phyloP scores from a whole-genome alignment of 2,329 filamentous ascomycete genomes.

The Sordariomycetes sp. region DNA sequence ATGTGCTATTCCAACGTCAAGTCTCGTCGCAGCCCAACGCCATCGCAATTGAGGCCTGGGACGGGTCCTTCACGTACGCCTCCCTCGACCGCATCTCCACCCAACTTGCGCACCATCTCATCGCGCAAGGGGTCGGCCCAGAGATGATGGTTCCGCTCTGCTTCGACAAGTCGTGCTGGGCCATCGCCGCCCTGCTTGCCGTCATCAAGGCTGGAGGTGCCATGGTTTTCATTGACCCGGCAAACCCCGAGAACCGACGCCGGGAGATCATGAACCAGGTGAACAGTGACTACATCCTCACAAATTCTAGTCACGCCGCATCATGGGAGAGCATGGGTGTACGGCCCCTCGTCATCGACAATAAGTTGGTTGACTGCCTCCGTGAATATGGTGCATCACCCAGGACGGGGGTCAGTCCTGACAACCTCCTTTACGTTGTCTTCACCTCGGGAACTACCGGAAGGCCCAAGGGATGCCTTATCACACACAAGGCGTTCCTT shows the following conservation, averaged over 20 bases:
- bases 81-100: neutral
- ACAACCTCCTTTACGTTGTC: too few relatives aligned
- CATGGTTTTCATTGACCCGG: neutral
- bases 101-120: neutral
- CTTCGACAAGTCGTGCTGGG: neutral
- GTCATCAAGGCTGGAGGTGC: neutral
- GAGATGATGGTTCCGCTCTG: neutral
- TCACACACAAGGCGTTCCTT: too few relatives aligned
- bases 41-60: neutral
- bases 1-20: too few relatives aligned
- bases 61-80: neutral
- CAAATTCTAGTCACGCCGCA: too few relatives aligned
- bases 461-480: too few relatives aligned
- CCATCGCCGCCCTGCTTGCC: neutral
- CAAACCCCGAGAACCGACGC: neutral
- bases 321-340: too few relatives aligned
- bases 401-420: too few relatives aligned
- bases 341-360: neutral
- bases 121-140: neutral
- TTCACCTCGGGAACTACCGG: neutral
- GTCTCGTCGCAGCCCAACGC: too few relatives aligned
- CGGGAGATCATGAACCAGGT: too few relatives aligned
- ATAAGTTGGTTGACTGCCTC: too few relatives aligned
- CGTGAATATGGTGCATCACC: too few relatives aligned
- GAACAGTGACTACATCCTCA: neutral